Evolutionary conservation across 1,284 basidiomycete species (phyloP).

Genomic region (Somion occarium): DNA sequence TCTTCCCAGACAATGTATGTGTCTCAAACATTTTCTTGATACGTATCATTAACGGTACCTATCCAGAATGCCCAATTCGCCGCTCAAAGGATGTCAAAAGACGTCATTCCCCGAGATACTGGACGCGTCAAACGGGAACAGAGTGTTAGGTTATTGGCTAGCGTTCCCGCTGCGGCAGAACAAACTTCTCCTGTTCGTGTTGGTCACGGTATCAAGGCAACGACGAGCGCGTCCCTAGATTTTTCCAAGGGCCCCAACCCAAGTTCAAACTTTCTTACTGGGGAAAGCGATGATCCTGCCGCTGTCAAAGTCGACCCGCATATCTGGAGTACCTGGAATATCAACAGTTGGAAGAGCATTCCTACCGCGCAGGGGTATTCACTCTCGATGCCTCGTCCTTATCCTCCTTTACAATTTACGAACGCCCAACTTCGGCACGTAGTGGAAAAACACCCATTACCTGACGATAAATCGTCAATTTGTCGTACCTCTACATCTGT

Average conservation of each 20-base stretch:
- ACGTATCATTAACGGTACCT: too few relatives aligned
- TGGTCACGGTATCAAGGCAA: too few relatives aligned
- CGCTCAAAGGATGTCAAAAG: background rate
- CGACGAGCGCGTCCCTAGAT: too few relatives aligned
- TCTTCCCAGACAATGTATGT: too few relatives aligned
- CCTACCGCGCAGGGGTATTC: background rate
- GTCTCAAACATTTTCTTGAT: too few relatives aligned
- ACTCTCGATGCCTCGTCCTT: background rate
- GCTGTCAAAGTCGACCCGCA: background rate
- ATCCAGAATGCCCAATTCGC: too few relatives aligned
- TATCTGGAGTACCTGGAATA: background rate
- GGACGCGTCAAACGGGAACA: background rate
- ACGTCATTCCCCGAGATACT: background rate
- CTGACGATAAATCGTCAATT: background rate
- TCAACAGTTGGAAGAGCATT: background rate
- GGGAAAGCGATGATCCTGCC: too few relatives aligned
- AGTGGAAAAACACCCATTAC: background rate
- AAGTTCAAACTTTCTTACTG: too few relatives aligned
- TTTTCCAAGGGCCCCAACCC: too few relatives aligned
- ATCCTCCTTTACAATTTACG: background rate
- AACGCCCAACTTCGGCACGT: background rate
- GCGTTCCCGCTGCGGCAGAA: background rate
- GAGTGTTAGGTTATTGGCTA: background rate
- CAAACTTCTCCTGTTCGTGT: background rate
- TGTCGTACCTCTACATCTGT: background rate